A percentile compares a stretch with the other conserved stretches of the same genome.
These are phyloP conservation scores for Planoprotostelium fungivorum DNA, from an alignment of 78 protist genomes.

Conservation along the genomic window DNA sequence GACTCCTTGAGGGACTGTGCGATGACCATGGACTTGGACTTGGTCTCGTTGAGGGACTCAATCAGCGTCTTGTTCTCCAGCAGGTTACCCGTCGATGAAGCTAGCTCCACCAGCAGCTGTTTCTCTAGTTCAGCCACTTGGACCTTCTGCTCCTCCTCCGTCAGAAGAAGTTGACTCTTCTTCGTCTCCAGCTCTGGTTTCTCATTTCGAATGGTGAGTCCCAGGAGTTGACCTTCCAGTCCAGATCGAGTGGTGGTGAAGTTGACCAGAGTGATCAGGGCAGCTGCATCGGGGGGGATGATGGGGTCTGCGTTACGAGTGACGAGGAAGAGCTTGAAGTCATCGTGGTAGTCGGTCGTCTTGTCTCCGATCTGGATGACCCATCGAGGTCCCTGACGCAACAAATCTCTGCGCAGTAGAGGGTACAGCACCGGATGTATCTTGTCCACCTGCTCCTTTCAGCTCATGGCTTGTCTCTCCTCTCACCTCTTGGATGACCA, in stretches of 20 bases:
- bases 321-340: constrained; percentile 68
- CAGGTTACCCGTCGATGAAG: constrained; percentile 51
- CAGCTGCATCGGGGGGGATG: constrained; percentile 69
- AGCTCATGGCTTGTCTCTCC: not conserved
- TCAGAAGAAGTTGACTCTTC: constrained; percentile 43
- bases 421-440: constrained; percentile 75
- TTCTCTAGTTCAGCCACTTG: constrained; percentile 70
- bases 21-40: constrained; percentile 37
- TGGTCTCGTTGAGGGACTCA: constrained; percentile 66
- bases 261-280: constrained; percentile 54
- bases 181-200: constrained; percentile 70
- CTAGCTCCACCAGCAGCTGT: constrained; percentile 58
- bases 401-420: constrained; percentile 51
- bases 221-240: constrained; percentile 78
- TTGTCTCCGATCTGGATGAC: constrained; percentile 83
- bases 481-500: constrained; percentile 52
- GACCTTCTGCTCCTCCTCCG: constrained; percentile 73
- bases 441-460: constrained; percentile 50
- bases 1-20: constrained; percentile 41
- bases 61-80: constrained; percentile 81
- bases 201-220: constrained; percentile 67
- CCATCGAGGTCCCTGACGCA: constrained; percentile 18
- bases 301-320: constrained; percentile 51
- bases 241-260: constrained; percentile 75
- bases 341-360: constrained; percentile 62